These are phyloP conservation scores for Aspergillus oerlinghausenensis DNA, from an alignment of 2,329 filamentous ascomycete species.

Conservation along the genomic window DNA sequence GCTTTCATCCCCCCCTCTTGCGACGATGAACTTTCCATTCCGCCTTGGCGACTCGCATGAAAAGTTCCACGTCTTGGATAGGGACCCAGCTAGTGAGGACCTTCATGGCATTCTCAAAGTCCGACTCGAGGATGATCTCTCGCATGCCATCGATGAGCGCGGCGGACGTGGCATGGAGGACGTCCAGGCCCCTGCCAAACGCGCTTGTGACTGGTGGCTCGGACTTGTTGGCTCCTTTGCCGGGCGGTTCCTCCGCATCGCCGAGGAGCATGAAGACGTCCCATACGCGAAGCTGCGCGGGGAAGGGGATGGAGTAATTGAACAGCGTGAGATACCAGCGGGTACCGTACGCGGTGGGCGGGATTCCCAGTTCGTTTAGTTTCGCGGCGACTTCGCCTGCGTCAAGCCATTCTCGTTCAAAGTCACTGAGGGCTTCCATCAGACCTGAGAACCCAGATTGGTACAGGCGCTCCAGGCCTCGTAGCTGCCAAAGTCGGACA, in stretches of 20 bases:
- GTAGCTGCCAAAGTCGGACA: constrained; percentile 85
- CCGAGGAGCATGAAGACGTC: constrained; percentile 96
- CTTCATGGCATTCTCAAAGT: constrained; percentile 99
- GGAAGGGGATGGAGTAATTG: constrained; percentile 92
- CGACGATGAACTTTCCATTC: constrained; percentile 71
- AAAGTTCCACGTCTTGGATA: constrained; percentile 84
- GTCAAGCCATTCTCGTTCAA: constrained; percentile 77
- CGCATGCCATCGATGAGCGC: constrained; percentile 87
- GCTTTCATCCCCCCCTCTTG: constrained; percentile 33
- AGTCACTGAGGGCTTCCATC: constrained; percentile 79
- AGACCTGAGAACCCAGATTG: constrained; percentile 77
- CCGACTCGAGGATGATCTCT: constrained; percentile 82
- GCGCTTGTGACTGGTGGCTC: constrained; percentile 25
- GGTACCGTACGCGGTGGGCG: constrained; percentile 89
- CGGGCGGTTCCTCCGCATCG: constrained; percentile 53
- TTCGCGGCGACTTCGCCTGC: constrained; percentile 73
- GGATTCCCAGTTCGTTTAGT: constrained; percentile 72
- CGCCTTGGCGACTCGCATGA: constrained; percentile 83
- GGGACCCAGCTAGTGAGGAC: constrained; percentile 90
- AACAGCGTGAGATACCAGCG: constrained; percentile 97
- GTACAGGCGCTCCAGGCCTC: constrained; percentile 82
- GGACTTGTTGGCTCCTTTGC: constrained; percentile 22
- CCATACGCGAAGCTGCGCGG: constrained; percentile 92
- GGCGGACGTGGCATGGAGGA: constrained; percentile 83
- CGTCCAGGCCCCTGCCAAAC: constrained; percentile 67